Conservation (phyloP, 179 eudicot genomes). For the Heliamphora pulchella region DNA sequence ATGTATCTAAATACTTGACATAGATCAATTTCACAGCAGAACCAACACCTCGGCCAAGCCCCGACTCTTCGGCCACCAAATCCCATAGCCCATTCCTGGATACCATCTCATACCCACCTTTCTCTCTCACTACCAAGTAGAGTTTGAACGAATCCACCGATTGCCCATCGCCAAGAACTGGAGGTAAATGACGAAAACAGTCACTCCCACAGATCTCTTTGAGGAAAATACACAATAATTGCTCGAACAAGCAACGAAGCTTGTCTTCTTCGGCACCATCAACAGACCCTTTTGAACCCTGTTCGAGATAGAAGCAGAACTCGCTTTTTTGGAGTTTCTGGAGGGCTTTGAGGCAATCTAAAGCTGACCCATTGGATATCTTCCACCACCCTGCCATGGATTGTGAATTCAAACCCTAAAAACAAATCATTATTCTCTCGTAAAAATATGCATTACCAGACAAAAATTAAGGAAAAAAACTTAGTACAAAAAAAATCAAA, state of each 20-base stretch:
- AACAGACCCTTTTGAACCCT: conserved; percentile 5
- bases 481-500: no score
- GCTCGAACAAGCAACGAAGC: conserved; percentile 26
- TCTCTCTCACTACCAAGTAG: conserved; percentile 44
- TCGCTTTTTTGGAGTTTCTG: conserved; percentile 14
- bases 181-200: conserved; percentile 39
- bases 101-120: conserved; percentile 55
- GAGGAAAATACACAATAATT: conserved; percentile 28
- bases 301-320: background rate
- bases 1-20: conserved; percentile 39
- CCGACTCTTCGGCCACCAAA: conserved; percentile 43
- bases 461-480: background rate
- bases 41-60: conserved; percentile 33
- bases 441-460: background rate
- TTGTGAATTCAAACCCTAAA: conserved; percentile 40
- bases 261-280: conserved; percentile 19
- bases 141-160: conserved; percentile 56
- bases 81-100: conserved; percentile 44
- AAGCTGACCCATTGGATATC: conserved; percentile 29
- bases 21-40: conserved; percentile 48
- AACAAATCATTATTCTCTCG: conserved; percentile 11
- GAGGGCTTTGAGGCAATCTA: conserved; percentile 16
- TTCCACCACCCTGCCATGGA: conserved; percentile 47
- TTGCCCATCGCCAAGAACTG: conserved; percentile 51
- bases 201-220: conserved; percentile 24